phyloP scores from a whole-genome alignment of 1,284 basidiomycete species.

The Melampsora americana region DNA sequence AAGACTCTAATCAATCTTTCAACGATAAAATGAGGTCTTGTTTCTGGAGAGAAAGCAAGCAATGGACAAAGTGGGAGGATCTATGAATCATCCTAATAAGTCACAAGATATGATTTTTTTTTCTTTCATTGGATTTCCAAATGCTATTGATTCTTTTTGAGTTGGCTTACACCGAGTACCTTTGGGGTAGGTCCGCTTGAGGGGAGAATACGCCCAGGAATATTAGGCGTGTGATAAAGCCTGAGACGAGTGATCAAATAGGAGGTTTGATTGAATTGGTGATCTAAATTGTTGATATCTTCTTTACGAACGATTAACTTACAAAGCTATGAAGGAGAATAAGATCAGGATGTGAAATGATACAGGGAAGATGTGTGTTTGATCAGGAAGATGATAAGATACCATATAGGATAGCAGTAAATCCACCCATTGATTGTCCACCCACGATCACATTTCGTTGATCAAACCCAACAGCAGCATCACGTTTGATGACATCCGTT shows the following conservation, averaged over 20 bases:
- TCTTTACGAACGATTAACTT: no score
- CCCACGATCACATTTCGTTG: constrained; percentile 32
- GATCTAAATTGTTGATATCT: no score
- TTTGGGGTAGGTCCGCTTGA: constrained; percentile 9
- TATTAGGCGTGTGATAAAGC: constrained; percentile 21
- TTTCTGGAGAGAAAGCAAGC: constrained; percentile 34
- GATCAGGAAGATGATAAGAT: neutral
- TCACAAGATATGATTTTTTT: no score
- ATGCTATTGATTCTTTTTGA: neutral
- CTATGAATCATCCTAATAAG: neutral
- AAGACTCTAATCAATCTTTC: constrained; percentile 10
- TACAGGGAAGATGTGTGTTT: neutral
- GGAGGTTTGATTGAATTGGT: no score
- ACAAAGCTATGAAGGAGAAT: no score
- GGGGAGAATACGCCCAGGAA: neutral
- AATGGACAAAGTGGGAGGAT: constrained; percentile 39
- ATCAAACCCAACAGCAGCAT: neutral
- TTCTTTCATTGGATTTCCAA: no score
- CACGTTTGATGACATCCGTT: constrained; percentile 33
- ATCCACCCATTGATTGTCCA: constrained; percentile 39
- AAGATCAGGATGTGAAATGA: no score
- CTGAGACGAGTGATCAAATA: neutral
- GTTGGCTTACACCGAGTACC: constrained; percentile 31
- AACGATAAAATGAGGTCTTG: constrained; percentile 22
- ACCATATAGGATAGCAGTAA: constrained; percentile 31